Base-by-base conservation (phyloP, 345 rosid species). In the Citropsis articulata region DNA sequence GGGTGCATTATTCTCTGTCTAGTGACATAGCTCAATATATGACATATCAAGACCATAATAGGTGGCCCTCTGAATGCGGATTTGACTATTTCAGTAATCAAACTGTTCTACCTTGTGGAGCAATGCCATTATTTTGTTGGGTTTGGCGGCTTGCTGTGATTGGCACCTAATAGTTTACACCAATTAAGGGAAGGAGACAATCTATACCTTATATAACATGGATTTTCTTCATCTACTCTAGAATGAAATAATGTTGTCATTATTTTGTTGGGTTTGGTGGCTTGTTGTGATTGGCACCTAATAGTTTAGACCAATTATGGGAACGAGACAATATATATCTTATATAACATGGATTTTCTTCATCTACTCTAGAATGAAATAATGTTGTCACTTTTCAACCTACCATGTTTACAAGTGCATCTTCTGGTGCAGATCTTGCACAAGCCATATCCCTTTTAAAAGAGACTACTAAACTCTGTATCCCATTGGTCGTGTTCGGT, bases 401-500 rank as follows among this genome's bases (percentile, higher is more conserved):
- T 18, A 18, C 33, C 53, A 42, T 78, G 14, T 59, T 82, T 73
- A 80, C 63, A 22, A 66, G 72, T 75, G 59, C 42, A 31, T 78
- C 67, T 80, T 72, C 60, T 76, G 77, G 24, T 84, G 73, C 94
- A 93, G 95, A 93, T 87, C 86, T 94, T 67, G 96, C 90, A 65
- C 85, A 88, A 81, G 98, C 95, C 60, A 75, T 95, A 77, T 83
- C 86, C 61, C 87, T 62, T 84, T 53, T 91, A 75, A 93, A 88
- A 81, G 90, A 90, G 80, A 86, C 84, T 50, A 80, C 83, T 2
- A 80, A 81, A 4, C 13, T 89, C 71, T 38, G 73, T 4, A 74
- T 84, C 30, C 93, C 90, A 36, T 82, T 95, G 73, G 91, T 92
- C 7, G 90, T 93, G 78, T 95, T 93, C 72, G 98, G 98, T 40